A percentile compares a stretch with the other conserved stretches of the same genome.
Conservation (phyloP, 768 basidiomycete genomes). For the Calvatia gigantea region DNA sequence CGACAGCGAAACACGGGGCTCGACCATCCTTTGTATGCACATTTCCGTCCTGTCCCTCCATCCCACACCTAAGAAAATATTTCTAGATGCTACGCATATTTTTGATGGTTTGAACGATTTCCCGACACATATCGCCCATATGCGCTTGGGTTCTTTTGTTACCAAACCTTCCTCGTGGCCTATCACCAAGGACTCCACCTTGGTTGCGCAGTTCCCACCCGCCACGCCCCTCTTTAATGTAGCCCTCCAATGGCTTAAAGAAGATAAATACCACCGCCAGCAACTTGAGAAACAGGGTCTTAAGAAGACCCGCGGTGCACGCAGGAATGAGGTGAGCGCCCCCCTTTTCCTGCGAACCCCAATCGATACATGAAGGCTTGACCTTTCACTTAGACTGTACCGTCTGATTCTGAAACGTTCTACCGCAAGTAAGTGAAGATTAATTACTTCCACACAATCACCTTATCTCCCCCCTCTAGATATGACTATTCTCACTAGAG, state of each 20-base stretch:
- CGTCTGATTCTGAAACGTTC: slow-evolving; percentile 79
- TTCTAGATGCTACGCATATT: slow-evolving; percentile 90
- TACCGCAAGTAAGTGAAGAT: slow-evolving; percentile 69
- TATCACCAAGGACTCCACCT: slow-evolving; percentile 24
- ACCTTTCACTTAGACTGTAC: slow-evolving; percentile 39
- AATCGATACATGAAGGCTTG: slow-evolving; percentile 9
- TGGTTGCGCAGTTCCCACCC: slow-evolving; percentile 18
- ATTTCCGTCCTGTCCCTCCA: slow-evolving; percentile 21
- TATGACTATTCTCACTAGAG: slow-evolving; percentile 41
- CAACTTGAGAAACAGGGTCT: slow-evolving; percentile 54
- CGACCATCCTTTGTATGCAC: slow-evolving; percentile 91
- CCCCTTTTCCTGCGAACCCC: not conserved
- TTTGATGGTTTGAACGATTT: slow-evolving; percentile 91
- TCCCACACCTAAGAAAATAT: slow-evolving; percentile 4
- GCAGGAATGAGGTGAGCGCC: slow-evolving; percentile 45
- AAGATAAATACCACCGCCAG: slow-evolving; percentile 69
- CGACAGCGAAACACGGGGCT: slow-evolving; percentile 75
- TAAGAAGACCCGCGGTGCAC: slow-evolving; percentile 56
- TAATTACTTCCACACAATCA: not conserved
- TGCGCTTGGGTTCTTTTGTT: slow-evolving; percentile 78
- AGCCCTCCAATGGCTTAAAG: slow-evolving; percentile 84
- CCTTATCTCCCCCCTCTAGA: slow-evolving; percentile 18
- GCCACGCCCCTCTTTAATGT: slow-evolving; percentile 55
- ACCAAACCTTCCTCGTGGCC: slow-evolving; percentile 73
- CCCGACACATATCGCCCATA: slow-evolving; percentile 91